Conservation (phyloP, 73 alveolate species). For the Paraurostyla sp. region DNA sequence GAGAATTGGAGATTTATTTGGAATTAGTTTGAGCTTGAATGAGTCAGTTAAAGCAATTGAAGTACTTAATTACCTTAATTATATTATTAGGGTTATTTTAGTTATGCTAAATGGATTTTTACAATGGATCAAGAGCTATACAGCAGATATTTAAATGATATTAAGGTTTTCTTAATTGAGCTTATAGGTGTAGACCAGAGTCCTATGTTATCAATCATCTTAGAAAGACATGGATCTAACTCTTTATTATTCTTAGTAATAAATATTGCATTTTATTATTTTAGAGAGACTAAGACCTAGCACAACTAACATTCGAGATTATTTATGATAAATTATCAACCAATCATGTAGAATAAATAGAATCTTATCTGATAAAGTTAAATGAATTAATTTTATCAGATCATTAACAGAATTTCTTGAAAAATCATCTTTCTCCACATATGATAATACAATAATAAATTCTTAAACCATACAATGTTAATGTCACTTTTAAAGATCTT, state of each 20-base stretch:
- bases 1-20: conserved; percentile 21
- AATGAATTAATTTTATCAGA: not conserved
- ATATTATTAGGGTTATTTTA: not conserved
- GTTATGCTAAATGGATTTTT: conserved; percentile 44
- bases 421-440: not conserved
- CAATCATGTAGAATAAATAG: not conserved
- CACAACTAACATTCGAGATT: not conserved
- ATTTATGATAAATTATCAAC: not conserved
- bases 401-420: not conserved
- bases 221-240: not conserved
- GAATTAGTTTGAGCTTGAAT: not conserved
- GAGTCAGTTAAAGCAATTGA: conserved; percentile 33
- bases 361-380: not conserved
- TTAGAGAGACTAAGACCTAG: conserved; percentile 44
- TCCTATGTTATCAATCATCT: not conserved
- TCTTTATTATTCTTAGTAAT: not conserved
- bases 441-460: not conserved
- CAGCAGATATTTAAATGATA: not conserved
- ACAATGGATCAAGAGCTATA: conserved; percentile 29
- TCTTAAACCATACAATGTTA: not conserved
- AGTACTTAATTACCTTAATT: not conserved
- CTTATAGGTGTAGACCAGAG: conserved; percentile 8
- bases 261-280: not conserved
- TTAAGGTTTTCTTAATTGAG: not conserved
- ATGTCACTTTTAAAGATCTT: not conserved